These are phyloP conservation scores for Trichophyton equinum DNA, from an alignment of 2,329 filamentous ascomycete genomes.

Conservation along the genomic window DNA sequence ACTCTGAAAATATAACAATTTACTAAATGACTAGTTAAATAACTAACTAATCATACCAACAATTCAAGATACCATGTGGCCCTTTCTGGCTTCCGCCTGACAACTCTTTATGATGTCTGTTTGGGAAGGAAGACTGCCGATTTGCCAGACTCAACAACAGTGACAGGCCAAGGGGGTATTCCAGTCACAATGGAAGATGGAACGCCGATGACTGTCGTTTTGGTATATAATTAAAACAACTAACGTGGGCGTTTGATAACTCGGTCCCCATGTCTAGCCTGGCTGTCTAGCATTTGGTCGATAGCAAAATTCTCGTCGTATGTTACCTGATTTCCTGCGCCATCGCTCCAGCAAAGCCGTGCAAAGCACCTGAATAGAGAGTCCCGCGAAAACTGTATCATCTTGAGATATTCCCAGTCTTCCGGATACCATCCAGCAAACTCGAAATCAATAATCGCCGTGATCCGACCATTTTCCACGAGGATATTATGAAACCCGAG, in stretches of 20 bases:
- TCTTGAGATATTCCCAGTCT: slow-evolving; percentile 27
- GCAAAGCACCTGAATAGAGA: slow-evolving; percentile 11
- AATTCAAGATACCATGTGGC: no score
- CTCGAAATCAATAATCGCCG: slow-evolving; percentile 28
- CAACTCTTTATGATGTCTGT: no score
- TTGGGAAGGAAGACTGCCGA: no score
- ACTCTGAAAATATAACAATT: no score
- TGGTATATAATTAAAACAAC: no score
- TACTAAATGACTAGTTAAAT: no score
- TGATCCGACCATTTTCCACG: slow-evolving; percentile 10
- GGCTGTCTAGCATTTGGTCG: slow-evolving; percentile 11
- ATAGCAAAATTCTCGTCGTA: slow-evolving; percentile 9
- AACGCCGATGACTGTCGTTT: no score
- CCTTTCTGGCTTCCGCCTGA: no score
- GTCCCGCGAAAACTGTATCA: slow-evolving; percentile 12
- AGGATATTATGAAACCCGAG: slow-evolving; percentile 22
- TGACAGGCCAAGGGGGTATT: no score
- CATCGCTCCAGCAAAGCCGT: slow-evolving; percentile 11
- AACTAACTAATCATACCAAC: no score
- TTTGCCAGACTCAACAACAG: no score
- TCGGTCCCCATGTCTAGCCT: slow-evolving; percentile 7
- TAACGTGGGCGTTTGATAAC: slow-evolving; percentile 12
- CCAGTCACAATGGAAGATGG: no score
- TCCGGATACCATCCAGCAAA: slow-evolving; percentile 27
- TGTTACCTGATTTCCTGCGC: slow-evolving; percentile 7